Base-by-base conservation (phyloP, 176 grass and related monocot genomes). In the Aegilops longissima region DNA sequence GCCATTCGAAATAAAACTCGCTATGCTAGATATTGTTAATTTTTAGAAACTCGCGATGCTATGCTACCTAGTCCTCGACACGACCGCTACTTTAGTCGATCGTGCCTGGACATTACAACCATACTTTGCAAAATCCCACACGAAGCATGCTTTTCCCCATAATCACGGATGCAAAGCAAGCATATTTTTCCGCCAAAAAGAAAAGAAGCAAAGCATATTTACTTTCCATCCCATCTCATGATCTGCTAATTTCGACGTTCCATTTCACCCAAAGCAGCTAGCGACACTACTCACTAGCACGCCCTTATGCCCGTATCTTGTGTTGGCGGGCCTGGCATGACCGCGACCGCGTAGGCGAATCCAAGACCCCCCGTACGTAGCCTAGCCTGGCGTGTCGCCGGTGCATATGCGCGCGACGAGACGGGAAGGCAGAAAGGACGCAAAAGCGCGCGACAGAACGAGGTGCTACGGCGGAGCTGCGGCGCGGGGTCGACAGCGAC, bases 391-490 rank as follows among this genome's bases (percentile, higher is more conserved):
- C 34, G 12, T 24, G 78, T 24, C 24, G 24, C 25, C 9, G 23
- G 13, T 11, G 64, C 64, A 29, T 30, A 18, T 9, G 64, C 4
- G 56, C 7, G 14, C 45, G 21, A 85, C 73, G 30, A 2, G 21
- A 70, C 3, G 25, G n/a, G 49, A 23, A 17, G 71, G 31, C 45
- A 66, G 21, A 13, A 56, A 70, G 14, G 47, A 31, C 9, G 76
- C 24, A 61, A 72, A 80, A 80, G 76, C 36, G 66, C 84, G 70
- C 11, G 36, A 66, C 31, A 82, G 14, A 52, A 75, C 9, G 16
- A 39, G 3, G 31, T 11, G 61, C 5, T 62, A 68, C 33, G 14
- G 61, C 73, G 44, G 82, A 65, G 71, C 9, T 76, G n/a, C 33
- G n/a, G 62, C 45, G 12, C 61, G 25, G 24, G 27, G 1, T 33